phyloP scores from a whole-genome alignment of 1,284 basidiomycete species.

The Xerocomus minutiporus region DNA sequence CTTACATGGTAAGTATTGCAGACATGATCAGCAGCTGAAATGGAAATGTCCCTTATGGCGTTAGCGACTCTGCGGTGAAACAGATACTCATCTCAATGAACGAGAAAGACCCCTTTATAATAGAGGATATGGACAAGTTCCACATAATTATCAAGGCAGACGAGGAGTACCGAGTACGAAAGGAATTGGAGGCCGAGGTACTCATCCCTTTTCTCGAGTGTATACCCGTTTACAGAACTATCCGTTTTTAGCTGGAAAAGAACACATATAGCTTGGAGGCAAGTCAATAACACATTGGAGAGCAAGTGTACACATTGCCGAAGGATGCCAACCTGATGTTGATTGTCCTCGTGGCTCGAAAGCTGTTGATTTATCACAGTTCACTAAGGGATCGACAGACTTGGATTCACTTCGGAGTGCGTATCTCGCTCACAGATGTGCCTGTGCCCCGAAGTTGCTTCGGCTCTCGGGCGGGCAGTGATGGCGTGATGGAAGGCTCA shows the following conservation, averaged over 20 bases:
- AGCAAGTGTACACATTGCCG: background rate
- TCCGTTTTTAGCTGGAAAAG: slow-evolving; percentile 34
- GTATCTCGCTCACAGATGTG: no score
- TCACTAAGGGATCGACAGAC: no score
- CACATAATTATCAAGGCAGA: slow-evolving; percentile 82
- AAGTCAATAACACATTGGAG: slow-evolving; percentile 10
- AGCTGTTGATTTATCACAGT: background rate
- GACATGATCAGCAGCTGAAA: no score
- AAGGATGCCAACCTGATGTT: background rate
- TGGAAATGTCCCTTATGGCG: background rate
- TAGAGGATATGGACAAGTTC: slow-evolving; percentile 83
- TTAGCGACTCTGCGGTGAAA: slow-evolving; percentile 84
- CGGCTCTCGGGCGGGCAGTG: no score
- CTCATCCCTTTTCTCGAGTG: background rate
- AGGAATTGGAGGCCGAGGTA: slow-evolving; percentile 75
- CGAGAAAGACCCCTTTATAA: slow-evolving; percentile 74
- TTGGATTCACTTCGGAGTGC: no score
- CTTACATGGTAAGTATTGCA: no score
- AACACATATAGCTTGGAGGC: slow-evolving; percentile 41
- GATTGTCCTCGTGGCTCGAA: background rate
- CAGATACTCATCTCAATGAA: slow-evolving; percentile 84
- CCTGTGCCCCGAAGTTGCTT: no score
- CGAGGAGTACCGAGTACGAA: slow-evolving; percentile 67
- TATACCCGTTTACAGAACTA: background rate
- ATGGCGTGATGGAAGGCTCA: no score